phyloP scores from a whole-genome alignment of 2,329 filamentous ascomycete species.

The Apiospora malaysiana region DNA sequence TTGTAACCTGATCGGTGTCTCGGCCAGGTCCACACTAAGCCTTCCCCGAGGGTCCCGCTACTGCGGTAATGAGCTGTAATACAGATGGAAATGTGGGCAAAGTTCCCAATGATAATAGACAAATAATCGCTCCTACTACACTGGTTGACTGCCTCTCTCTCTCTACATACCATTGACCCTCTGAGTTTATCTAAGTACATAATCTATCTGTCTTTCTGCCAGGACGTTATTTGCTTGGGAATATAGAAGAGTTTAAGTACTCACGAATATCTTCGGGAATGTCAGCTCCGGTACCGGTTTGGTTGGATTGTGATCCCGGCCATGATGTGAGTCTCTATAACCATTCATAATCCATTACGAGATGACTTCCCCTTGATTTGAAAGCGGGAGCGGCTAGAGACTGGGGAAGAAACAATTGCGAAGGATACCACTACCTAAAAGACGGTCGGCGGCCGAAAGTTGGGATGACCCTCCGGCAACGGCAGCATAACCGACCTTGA shows the following conservation, averaged over 20 bases:
- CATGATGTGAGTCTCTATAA: conserved; percentile 64
- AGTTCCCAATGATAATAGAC: background rate
- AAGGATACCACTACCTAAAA: background rate
- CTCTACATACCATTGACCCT: background rate
- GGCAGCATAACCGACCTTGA: background rate
- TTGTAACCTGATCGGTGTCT: background rate
- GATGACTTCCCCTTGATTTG: background rate
- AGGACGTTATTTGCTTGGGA: background rate
- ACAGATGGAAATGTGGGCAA: conserved; percentile 17
- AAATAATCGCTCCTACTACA: background rate
- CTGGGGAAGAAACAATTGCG: background rate
- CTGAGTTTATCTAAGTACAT: too few species aligned
- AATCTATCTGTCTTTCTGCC: background rate
- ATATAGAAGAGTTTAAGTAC: background rate
- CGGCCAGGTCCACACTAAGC: conserved; percentile 1
- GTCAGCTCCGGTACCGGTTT: conserved; percentile 54
- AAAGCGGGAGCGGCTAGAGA: background rate
- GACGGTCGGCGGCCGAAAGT: background rate
- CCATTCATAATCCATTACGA: background rate
- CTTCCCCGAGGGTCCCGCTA: conserved; percentile 2
- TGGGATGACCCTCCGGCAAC: conserved; percentile 5
- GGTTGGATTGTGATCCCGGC: conserved; percentile 68
- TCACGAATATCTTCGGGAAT: conserved; percentile 26
- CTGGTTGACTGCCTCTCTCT: background rate
- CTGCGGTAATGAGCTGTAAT: conserved; percentile 1